Base-by-base conservation (phyloP, 2,329 filamentous ascomycete species). In the Pseudocercospora crystallina region DNA sequence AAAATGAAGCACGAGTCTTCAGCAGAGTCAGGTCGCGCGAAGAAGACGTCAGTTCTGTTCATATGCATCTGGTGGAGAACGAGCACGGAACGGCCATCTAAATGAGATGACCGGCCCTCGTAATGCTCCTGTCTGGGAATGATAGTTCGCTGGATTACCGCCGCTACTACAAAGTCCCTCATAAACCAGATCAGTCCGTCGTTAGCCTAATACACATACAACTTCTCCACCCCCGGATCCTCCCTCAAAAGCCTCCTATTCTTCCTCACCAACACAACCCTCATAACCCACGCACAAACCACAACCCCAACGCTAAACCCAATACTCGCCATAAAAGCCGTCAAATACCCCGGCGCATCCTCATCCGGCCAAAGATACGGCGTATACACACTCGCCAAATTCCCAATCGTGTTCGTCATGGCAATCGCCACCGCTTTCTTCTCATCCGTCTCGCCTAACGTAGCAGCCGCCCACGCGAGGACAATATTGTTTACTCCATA, bases 351-450 rank as follows among this genome's bases (percentile, higher is more conserved):
- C 5, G 66, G 64, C 7, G 61, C 60, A 51, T 67, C 60, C 13
- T 15, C 35, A 26, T 43, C 47, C 5, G 63, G 51, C 58, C 62
- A 69, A 8, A 71, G 57, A 47, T 71, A 71, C 2, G 38, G 20
- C 38, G 38, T 41, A 26, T 30, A 41, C n/a, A 41, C 30, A 26
- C 38, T 30, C n/a, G 38, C 38, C 38, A 41, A 29, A 13, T 41
- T 41, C 7, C 38, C 38, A 13, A 41, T 8, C 26, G 17, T 41
- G 44, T 72, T 75, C 0, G 67, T 69, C 5, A 70, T 61, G 1
- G 71, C 66, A 43, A 76, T 75, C n/a, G 73, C 71, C 2, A 71
- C 71, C 13, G 73, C 72, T 42, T 73, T 72, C 60, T 75, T 76
- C 53, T 74, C 72, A 3, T 68, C 59, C 1, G 72, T 73, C 40